Evolutionary conservation across 2,329 filamentous ascomycete species (phyloP).

Genomic region (Tympanopsis confertula): DNA sequence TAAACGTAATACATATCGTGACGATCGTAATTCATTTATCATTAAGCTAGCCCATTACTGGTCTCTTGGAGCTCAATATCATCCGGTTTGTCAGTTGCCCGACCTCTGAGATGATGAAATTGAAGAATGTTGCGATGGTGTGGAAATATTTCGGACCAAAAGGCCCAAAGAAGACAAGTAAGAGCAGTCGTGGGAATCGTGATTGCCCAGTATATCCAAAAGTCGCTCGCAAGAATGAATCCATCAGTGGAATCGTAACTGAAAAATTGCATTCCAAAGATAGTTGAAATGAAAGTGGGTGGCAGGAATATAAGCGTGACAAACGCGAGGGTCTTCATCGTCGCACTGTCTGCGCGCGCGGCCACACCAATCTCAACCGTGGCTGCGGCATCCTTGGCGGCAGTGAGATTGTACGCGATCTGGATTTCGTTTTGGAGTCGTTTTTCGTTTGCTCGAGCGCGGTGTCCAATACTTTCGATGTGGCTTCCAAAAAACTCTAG

Average conservation of each 20-base stretch:
- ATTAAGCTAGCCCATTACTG: no score
- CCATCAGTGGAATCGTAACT: slow-evolving; percentile 13
- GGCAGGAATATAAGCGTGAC: slow-evolving; percentile 36
- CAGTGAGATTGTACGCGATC: slow-evolving; percentile 31
- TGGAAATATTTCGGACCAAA: no score
- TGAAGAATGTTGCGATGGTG: no score
- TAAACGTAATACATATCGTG: no score
- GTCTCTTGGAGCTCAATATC: no score
- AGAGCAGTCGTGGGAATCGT: slow-evolving; percentile 16
- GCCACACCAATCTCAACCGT: slow-evolving; percentile 26
- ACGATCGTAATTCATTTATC: no score
- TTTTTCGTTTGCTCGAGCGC: slow-evolving; percentile 24
- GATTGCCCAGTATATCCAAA: slow-evolving; percentile 23
- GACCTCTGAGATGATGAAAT: no score
- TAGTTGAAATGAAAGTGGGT: slow-evolving; percentile 33
- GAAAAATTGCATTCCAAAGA: slow-evolving; percentile 35
- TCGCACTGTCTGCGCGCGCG: slow-evolving; percentile 30
- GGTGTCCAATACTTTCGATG: slow-evolving; percentile 18
- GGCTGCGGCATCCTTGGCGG: slow-evolving; percentile 24
- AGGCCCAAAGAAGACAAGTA: slow-evolving; percentile 17
- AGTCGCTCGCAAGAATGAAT: slow-evolving; percentile 23
- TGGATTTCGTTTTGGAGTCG: slow-evolving; percentile 43
- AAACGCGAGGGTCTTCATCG: slow-evolving; percentile 38
- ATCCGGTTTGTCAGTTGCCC: no score
- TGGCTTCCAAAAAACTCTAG: slow-evolving; percentile 20